Evolutionary conservation across 2,329 filamentous ascomycete genomes (phyloP), one percentile per base, ranked within the genome.

Genomic region (Dactylellina haptotyla): DNA sequence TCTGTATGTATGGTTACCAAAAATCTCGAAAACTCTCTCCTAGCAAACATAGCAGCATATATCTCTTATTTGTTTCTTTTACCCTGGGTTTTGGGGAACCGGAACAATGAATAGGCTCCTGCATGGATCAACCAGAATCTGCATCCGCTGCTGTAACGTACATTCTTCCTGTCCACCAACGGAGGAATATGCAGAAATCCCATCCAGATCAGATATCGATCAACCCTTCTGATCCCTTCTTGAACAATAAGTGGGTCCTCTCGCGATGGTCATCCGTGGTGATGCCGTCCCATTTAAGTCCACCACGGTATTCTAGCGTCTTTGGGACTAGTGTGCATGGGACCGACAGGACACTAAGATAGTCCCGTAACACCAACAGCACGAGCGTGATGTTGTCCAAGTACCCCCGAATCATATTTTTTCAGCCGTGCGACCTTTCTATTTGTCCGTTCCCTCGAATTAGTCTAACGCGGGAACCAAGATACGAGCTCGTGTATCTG

Each of bases 311-410:
- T 41, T 16, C 18, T 41, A 41, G 37, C 37, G 37, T 16, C 12
- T 41, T 41, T 1, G 37, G 34, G 9, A 12, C 30, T 6, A 32
- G n/a, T 16, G 45, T 16, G 45, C 37, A 20, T 20, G 41, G 23
- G 23, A 4, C 4, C 9, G 16, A 16, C 4, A 54, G 26, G 16
- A 6, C 48, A 18, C 48, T 53, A 32, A 32, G 23, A 53, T 65
- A 39, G 50, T 41, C 32, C 39, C 30, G 43, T 67, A 67, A 58
- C 53, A 59, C 62, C 53, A 67, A 58, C 53, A 66, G 12, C 18
- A 23, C 46, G 37, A 41, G 34, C 43, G 26, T 59, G 63, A 59
- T 53, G 54, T 67, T 30, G 18, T 12, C 20, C 48, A 23, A 53
- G 26, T 50, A 32, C 37, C 37, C 34, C 43, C 20, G 37, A 16